These are phyloP conservation scores for Senecio squalidus DNA, from an alignment of 140 eudicot species.

Conservation along the genomic window DNA sequence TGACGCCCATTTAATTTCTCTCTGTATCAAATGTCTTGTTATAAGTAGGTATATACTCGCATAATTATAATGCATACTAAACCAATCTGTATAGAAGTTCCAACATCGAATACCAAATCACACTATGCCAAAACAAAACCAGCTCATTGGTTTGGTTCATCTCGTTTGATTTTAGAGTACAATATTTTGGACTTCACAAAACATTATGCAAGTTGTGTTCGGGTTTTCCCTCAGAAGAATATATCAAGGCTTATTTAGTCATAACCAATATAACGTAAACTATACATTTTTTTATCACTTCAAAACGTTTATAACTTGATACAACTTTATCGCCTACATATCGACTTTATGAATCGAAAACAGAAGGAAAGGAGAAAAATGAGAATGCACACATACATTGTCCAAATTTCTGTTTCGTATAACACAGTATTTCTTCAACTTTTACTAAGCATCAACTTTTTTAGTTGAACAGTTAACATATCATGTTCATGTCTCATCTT, in stretches of 20 bases:
- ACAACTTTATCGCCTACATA: slow-evolving; percentile 16
- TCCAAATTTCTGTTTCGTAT: not conserved
- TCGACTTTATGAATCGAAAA: not conserved
- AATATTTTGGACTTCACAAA: too few relatives aligned
- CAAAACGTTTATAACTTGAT: slow-evolving; percentile 8
- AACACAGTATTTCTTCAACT: not conserved
- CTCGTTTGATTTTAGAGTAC: too few relatives aligned
- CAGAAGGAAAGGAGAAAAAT: not conserved
- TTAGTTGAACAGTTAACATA: slow-evolving; percentile 48
- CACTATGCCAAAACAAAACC: too few relatives aligned
- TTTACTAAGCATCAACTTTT: slow-evolving; percentile 40
- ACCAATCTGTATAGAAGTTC: too few relatives aligned
- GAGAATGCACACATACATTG: slow-evolving; percentile 3
- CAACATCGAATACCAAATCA: too few relatives aligned
- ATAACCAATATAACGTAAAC: slow-evolving; percentile 18
- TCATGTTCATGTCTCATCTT: slow-evolving; percentile 73
- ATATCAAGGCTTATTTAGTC: not conserved
- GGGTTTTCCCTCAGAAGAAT: not conserved
- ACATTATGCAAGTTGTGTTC: too few relatives aligned
- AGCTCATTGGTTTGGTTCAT: too few relatives aligned
- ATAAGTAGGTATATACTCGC: too few relatives aligned
- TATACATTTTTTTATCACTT: slow-evolving; percentile 21
- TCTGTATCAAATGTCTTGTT: not conserved
- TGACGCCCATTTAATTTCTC: not conserved
- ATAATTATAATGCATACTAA: too few relatives aligned